Evolutionary conservation across 805 yeast species (phyloP), one percentile per base, ranked within the genome.

Genomic region (Dipodascopsis tothii): DNA sequence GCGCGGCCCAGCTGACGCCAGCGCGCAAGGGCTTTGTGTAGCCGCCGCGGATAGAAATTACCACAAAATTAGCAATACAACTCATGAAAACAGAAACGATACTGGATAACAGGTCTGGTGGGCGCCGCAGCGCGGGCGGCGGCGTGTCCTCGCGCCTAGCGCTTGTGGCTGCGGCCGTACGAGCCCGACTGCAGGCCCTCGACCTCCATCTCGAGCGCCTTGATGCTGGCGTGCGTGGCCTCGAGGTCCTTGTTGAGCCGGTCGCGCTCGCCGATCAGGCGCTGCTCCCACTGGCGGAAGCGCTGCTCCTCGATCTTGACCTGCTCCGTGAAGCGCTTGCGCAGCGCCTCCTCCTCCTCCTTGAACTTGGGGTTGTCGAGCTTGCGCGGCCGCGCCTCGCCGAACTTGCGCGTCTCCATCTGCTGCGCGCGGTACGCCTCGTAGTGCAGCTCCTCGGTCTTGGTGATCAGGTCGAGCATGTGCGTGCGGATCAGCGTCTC

Each of bases 251-350:
- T 83, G 68, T 92, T 92, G 62, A 92, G 74, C 64, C 95, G 78
- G 66, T 87, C 84, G 69, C 95, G 83, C 70, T 92, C 96, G 56
- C 85, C 86, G 55, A 87, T 92, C 56, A 92, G 85, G 62, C 92
- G 90, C 57, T 87, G 84, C 69, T 88, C 96, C 98, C 99, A 92
- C 71, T 90, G 95, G 72, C 94, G 84, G 67, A 92, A 92, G 62
- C 98, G 77, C 60, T 86, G 94, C 61, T 92, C 98, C 69, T 92
- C 98, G 38, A 84, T 84, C 69, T 90, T 88, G 48, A 92, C 85
- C 70, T 92, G 96, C 65, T 88, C 96, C 6, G 97, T 90, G 68
- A 92, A 92, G 65, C 84, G 84, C 68, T 84, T 82, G 75, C 92
- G 86, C 61, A 92, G 73, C 27, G 88, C 82, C 63, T 85, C 92